Base-by-base conservation (phyloP, 2,329 filamentous ascomycete species). In the Fusarium liriodendri region DNA sequence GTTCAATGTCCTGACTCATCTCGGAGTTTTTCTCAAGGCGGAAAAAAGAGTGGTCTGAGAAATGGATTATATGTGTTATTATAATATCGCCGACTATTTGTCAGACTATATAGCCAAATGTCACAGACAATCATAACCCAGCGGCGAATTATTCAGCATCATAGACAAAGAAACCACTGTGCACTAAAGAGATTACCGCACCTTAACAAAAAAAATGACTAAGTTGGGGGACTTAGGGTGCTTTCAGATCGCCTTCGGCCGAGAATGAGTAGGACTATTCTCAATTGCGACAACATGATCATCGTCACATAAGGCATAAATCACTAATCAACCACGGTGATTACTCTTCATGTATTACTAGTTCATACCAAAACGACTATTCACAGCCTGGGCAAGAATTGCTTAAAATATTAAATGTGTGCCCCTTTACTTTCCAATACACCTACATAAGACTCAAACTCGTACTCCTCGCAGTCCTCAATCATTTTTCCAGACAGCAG, bases 141-240 rank as follows among this genome's bases (percentile, higher is more conserved):
- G 1, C n/a, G 14, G 11, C 38, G 11, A 6, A 42, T 42, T 42
- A 42, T 42, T 42, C 10, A 42, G n/a, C n/a, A 11, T 42, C n/a
- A 6, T 0, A 20, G 22, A 14, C 2, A 20, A 4, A 42, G 2
- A 42, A 14, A 5, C n/a, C 6, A 42, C 3, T 1, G 6, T 4
- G 11, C 0, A 14, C n/a, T 1, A 42, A 14, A n/a, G n/a, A n/a
- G n/a, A n/a, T n/a, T n/a, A n/a, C n/a, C n/a, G n/a, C n/a, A n/a
- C n/a, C n/a, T n/a, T n/a, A n/a, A n/a, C n/a, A n/a, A n/a, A n/a
- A n/a, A n/a, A n/a, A n/a, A n/a, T n/a, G n/a, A n/a, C n/a, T n/a
- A n/a, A n/a, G n/a, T n/a, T n/a, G n/a, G n/a, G n/a, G n/a, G n/a
- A n/a, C n/a, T n/a, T n/a, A n/a, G n/a, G n/a, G n/a, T n/a, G n/a